These are phyloP conservation scores for Phyllosticta ampelicida DNA, from an alignment of 2,329 filamentous ascomycete species.

Conservation along the genomic window DNA sequence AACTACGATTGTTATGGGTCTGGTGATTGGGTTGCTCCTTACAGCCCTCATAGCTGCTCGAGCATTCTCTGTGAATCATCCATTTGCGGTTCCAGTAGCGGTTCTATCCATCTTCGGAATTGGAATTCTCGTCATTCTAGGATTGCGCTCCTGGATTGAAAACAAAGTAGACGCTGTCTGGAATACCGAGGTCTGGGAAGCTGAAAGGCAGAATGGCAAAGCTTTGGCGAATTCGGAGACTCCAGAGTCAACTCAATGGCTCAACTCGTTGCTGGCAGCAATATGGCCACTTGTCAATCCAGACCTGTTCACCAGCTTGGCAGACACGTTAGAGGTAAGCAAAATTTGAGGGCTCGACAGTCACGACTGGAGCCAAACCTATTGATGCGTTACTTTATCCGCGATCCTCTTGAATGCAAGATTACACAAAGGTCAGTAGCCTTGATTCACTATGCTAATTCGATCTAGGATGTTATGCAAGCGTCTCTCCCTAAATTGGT, in stretches of 20 bases:
- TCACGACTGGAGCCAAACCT: neutral
- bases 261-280: constrained; percentile 56
- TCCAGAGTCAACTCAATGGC: constrained; percentile 59
- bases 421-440: neutral
- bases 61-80: neutral
- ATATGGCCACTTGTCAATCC: constrained; percentile 69
- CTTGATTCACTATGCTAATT: neutral
- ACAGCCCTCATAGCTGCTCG: constrained; percentile 9
- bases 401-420: neutral
- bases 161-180: constrained; percentile 53
- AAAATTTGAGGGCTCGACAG: neutral
- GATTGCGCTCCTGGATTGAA: constrained; percentile 48
- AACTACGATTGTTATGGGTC: constrained; percentile 30
- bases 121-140: constrained; percentile 29
- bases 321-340: constrained; percentile 53
- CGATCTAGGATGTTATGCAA: constrained; percentile 58
- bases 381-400: neutral
- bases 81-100: constrained; percentile 14
- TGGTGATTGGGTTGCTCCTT: constrained; percentile 24
- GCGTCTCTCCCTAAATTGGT: constrained; percentile 58
- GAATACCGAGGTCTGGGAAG: constrained; percentile 60
- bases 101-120: constrained; percentile 15
- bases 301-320: constrained; percentile 57
- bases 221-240: constrained; percentile 35
- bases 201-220: constrained; percentile 45